phyloP scores from a whole-genome alignment of 2,329 filamentous ascomycete genomes.

The Fusarium sp. region DNA sequence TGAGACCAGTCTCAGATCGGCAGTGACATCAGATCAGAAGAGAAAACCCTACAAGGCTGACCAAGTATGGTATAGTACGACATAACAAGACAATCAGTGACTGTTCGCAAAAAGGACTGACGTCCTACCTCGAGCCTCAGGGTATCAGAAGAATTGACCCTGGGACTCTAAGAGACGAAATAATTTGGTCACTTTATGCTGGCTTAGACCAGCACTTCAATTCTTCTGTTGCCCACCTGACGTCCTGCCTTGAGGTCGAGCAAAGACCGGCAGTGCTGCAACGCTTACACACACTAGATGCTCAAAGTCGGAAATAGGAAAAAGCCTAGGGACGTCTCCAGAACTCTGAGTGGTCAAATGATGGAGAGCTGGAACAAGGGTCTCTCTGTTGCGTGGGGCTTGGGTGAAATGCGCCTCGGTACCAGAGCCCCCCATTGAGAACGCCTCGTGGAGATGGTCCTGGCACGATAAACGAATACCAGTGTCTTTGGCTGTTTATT shows the following conservation, averaged over 20 bases:
- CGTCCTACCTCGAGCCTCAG: neutral
- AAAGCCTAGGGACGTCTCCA: slow-evolving; percentile 34
- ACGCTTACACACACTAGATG: slow-evolving; percentile 9
- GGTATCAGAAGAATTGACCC: neutral
- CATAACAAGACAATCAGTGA: neutral
- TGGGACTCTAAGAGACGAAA: neutral
- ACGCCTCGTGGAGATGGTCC: slow-evolving; percentile 38
- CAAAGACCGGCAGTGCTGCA: slow-evolving; percentile 28
- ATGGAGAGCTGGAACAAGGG: slow-evolving; percentile 39
- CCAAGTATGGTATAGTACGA: slow-evolving; percentile 6
- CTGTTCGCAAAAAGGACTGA: neutral
- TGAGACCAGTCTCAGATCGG: slow-evolving; percentile 36
- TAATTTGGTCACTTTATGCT: neutral
- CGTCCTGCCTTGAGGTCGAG: slow-evolving; percentile 26
- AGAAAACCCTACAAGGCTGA: slow-evolving; percentile 44
- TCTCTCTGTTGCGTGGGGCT: slow-evolving; percentile 40
- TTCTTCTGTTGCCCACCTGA: neutral
- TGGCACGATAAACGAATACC: slow-evolving; percentile 32
- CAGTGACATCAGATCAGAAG: slow-evolving; percentile 36
- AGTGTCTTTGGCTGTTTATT: neutral
- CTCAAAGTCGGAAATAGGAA: slow-evolving; percentile 31
- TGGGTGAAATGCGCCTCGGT: slow-evolving; percentile 43
- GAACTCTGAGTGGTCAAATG: slow-evolving; percentile 36
- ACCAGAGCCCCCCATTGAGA: slow-evolving; percentile 41
- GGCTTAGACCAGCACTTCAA: neutral